These are phyloP conservation scores for Verticillium longisporum DNA, from an alignment of 2,329 filamentous ascomycete species.

Conservation along the genomic window DNA sequence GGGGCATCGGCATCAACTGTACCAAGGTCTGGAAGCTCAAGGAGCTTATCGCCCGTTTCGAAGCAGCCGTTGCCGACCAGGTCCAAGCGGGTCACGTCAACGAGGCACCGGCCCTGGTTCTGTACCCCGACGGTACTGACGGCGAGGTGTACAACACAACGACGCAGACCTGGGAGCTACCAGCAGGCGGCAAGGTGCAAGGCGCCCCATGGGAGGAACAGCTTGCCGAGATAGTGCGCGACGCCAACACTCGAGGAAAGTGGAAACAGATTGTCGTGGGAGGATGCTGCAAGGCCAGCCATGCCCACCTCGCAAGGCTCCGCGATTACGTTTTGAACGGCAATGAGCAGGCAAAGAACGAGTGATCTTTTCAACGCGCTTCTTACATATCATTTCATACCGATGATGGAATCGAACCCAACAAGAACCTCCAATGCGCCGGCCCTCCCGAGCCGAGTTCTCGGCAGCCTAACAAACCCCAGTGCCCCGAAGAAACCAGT, in stretches of 20 bases:
- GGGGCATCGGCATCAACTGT: conserved; percentile 63
- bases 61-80: conserved; percentile 36
- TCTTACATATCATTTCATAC: background rate
- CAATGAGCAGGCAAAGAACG: background rate
- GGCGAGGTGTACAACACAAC: conserved; percentile 60
- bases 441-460: background rate
- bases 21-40: conserved; percentile 59
- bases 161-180: conserved; percentile 52
- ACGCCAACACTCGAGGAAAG: conserved; percentile 24
- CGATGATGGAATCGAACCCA: background rate
- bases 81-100: conserved; percentile 22
- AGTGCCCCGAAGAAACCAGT: background rate
- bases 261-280: conserved; percentile 44
- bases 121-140: conserved; percentile 65
- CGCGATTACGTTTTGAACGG: background rate
- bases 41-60: conserved; percentile 45
- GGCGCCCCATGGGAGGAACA: conserved; percentile 37
- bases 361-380: background rate
- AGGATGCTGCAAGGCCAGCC: conserved; percentile 45
- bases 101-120: conserved; percentile 46
- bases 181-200: conserved; percentile 16
- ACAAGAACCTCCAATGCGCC: background rate
- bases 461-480: background rate
- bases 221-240: conserved; percentile 31
- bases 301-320: conserved; percentile 14